Evolutionary conservation across 2,329 filamentous ascomycete species (phyloP).

Genomic region (Knufia fluminis): DNA sequence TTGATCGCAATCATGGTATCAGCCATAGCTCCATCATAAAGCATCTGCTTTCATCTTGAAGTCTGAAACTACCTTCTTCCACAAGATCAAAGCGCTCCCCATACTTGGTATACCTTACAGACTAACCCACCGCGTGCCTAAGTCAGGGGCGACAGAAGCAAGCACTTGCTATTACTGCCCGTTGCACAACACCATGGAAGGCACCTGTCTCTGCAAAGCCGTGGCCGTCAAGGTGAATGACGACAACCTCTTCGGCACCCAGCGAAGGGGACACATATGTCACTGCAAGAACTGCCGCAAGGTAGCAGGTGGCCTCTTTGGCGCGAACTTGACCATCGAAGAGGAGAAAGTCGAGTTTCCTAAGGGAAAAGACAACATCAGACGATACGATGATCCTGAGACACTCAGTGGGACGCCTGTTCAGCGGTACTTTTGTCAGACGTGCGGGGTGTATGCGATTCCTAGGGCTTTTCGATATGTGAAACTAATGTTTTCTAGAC

Average conservation of each 20-base stretch:
- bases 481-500: conserved; percentile 25
- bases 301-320: conserved; percentile 33
- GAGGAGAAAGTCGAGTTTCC: conserved; percentile 36
- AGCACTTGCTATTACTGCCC: too few species aligned
- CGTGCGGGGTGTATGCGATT: conserved; percentile 36
- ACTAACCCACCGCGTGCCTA: too few species aligned
- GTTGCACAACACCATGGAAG: conserved; percentile 22
- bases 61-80: too few species aligned
- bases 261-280: conserved; percentile 39
- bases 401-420: conserved; percentile 41
- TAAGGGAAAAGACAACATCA: conserved; percentile 38
- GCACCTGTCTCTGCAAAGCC: conserved; percentile 22
- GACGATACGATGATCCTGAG: conserved; percentile 35
- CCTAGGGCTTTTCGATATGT: background rate
- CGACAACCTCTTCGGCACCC: conserved; percentile 36
- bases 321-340: conserved; percentile 26
- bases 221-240: conserved; percentile 43
- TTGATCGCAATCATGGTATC: background rate
- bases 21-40: background rate
- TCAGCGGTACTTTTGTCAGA: conserved; percentile 37
- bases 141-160: too few species aligned
- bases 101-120: too few species aligned
- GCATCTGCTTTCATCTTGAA: background rate
- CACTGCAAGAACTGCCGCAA: conserved; percentile 46
- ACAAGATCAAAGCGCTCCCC: too few species aligned